phyloP scores from a whole-genome alignment of 257 asterid genomes.

The Verbena officinalis region DNA sequence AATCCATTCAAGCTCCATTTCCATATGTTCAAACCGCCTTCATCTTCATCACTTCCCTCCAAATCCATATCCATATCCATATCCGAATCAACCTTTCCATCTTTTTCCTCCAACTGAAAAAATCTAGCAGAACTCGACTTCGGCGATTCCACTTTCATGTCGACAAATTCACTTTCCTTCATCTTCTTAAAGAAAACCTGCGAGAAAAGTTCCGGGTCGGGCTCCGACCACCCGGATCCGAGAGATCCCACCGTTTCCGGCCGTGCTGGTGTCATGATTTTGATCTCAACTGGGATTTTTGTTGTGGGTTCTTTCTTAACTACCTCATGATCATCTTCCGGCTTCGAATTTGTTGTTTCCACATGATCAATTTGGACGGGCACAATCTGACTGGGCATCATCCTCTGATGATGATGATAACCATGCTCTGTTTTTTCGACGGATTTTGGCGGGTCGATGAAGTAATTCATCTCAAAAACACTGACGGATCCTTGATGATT shows the following conservation, averaged over 20 bases:
- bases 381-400: slow-evolving; percentile 33
- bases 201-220: slow-evolving; percentile 42
- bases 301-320: background rate
- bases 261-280: slow-evolving; percentile 23
- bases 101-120: slow-evolving; percentile 46
- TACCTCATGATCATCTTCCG: slow-evolving; percentile 5
- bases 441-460: slow-evolving; percentile 47
- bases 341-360: slow-evolving; percentile 9
- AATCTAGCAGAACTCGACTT: slow-evolving; percentile 36
- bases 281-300: slow-evolving; percentile 28
- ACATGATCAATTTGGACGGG: slow-evolving; percentile 33
- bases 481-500: background rate
- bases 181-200: slow-evolving; percentile 82
- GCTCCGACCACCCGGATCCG: background rate
- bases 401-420: background rate
- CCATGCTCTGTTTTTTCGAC: slow-evolving; percentile 29
- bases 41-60: slow-evolving; percentile 28
- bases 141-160: slow-evolving; percentile 78
- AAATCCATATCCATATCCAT: background rate
- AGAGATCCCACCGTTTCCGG: slow-evolving; percentile 15
- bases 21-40: slow-evolving; percentile 50
- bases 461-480: slow-evolving; percentile 57
- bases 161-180: slow-evolving; percentile 69
- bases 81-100: slow-evolving; percentile 22
- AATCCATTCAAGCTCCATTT: slow-evolving; percentile 69